Percentiles rank a stretch among this genome's conserved stretches.
phyloP scores from a whole-genome alignment of 2,329 filamentous ascomycete genomes.

The Dactylellina drechsleri region DNA sequence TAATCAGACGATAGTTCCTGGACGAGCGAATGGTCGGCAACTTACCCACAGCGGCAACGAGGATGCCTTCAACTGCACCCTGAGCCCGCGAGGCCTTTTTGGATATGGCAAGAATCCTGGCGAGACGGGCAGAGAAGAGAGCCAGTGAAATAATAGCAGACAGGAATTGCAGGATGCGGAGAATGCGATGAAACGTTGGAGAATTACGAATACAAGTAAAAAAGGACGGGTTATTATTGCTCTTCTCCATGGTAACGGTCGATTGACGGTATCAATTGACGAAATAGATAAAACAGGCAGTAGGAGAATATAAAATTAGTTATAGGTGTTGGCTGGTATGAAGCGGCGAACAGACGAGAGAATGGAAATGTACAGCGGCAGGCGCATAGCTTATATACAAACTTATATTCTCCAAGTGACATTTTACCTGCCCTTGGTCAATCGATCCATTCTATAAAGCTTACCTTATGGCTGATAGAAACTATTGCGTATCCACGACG shows the following conservation, averaged over 20 bases:
- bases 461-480: slow-evolving; percentile 5
- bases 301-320: slow-evolving; percentile 8
- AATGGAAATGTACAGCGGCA: slow-evolving; percentile 7
- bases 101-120: slow-evolving; percentile 60
- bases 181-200: slow-evolving; percentile 60
- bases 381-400: slow-evolving; percentile 15
- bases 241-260: slow-evolving; percentile 10
- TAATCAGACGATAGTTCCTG: not conserved
- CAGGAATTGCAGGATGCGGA: slow-evolving; percentile 64
- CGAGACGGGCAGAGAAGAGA: slow-evolving; percentile 63
- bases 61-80: slow-evolving; percentile 64
- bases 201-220: slow-evolving; percentile 14
- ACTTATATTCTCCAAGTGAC: slow-evolving; percentile 10
- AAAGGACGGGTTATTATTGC: slow-evolving; percentile 3
- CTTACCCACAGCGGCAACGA: slow-evolving; percentile 62
- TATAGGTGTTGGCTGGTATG: not conserved
- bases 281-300: slow-evolving; percentile 9
- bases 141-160: slow-evolving; percentile 63
- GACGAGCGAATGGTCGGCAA: not conserved
- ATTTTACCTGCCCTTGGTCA: not conserved
- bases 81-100: slow-evolving; percentile 57
- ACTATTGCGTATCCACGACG: slow-evolving; percentile 2
- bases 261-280: slow-evolving; percentile 11
- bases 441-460: slow-evolving; percentile 3
- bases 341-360: not conserved